Conservation (phyloP, 352 stramenopile genomes). For the Phytopythium sindhum region DNA sequence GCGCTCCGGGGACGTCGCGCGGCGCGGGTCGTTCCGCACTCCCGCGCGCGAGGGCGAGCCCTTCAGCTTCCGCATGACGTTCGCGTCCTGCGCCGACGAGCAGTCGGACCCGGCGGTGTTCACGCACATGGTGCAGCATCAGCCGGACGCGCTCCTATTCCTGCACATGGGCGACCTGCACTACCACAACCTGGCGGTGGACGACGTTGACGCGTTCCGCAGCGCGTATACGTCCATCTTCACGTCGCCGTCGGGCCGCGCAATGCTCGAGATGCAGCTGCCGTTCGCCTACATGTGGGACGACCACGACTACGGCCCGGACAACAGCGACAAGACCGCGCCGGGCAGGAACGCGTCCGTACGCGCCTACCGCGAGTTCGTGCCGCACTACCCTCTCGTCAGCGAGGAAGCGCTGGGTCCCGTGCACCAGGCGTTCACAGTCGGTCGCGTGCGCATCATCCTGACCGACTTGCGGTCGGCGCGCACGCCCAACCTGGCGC, state of each 20-base stretch:
- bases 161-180: conserved; percentile 88
- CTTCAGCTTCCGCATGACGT: conserved; percentile 67
- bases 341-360: conserved; percentile 66
- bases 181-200: conserved; percentile 79
- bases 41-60: conserved; percentile 38
- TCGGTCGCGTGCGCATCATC: conserved; percentile 83
- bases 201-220: conserved; percentile 60
- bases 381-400: conserved; percentile 66
- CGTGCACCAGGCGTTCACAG: conserved; percentile 78
- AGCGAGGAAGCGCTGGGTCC: conserved; percentile 16
- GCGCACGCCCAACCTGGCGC: conserved; percentile 61
- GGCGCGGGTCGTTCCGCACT: conserved; percentile 45
- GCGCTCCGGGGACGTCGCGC: conserved; percentile 25
- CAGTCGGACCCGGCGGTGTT: conserved; percentile 61
- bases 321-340: conserved; percentile 85
- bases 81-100: conserved; percentile 83
- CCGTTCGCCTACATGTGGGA: conserved; percentile 90
- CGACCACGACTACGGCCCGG: conserved; percentile 88
- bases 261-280: conserved; percentile 81
- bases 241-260: conserved; percentile 52
- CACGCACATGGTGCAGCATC: conserved; percentile 46
- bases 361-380: conserved; percentile 75
- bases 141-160: conserved; percentile 65
- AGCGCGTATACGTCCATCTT: conserved; percentile 72
- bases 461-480: conserved; percentile 80